Base-by-base conservation (phyloP, 2,329 filamentous ascomycete genomes). In the Tolypocladium ovalisporum region DNA sequence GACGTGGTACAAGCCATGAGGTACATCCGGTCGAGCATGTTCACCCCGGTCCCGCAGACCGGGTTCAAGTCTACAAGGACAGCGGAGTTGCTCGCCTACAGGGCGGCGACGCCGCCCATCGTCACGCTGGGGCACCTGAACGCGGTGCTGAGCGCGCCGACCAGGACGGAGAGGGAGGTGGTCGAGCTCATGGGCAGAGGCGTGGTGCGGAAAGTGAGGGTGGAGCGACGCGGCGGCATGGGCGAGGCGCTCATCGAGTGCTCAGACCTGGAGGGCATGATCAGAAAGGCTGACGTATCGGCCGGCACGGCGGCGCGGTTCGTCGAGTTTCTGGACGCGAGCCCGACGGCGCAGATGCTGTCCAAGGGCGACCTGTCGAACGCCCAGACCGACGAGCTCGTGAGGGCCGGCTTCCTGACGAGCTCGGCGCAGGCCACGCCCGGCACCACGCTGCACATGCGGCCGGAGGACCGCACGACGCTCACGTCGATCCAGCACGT, bases 321-420 rank as follows among this genome's bases (percentile, higher is more conserved):
- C 58, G 65, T 77, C 19, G 59, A 59, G 1, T 75, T 82, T 56
- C 70, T 90, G 58, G 72, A 70, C 40, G 69, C 72, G 22, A 76
- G 85, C 56, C 78, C 81, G 0, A 77, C 73, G 13, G 74, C 67
- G 5, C 68, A 70, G 61, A 67, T 62, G 54, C 52, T 72, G 40
- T 58, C 64, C 9, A 58, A 59, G 29, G 65, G 57, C 37, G 58
- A 47, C n/a, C 65, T 88, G 57, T 67, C 70, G 3, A 66, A 68
- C 12, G 64, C 65, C 4, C 79, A 86, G 64, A 72, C 80, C 27
- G 79, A 84, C 52, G 75, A 78, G 55, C 76, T 92, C 0, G 80
- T 89, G 58, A 74, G 78, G 49, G 79, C 81, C 0, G 88, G 89
- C 2, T 89, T 90, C 64, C 70, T 92, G 1, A 89, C 86, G 2